Conservation (phyloP, 768 basidiomycete species). For the Boletus vermiculosoides region DNA sequence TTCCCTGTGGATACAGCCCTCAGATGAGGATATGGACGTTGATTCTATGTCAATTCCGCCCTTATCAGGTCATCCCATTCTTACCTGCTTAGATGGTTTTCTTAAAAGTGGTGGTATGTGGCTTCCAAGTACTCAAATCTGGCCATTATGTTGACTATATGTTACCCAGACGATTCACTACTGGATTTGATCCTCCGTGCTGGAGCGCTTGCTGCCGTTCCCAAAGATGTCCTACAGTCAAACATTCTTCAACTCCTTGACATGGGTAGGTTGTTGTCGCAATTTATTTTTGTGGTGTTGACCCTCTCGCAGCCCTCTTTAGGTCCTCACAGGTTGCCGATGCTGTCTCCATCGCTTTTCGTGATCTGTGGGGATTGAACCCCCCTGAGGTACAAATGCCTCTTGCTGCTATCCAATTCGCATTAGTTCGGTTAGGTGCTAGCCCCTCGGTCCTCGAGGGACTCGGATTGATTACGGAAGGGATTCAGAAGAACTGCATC, state of each 20-base stretch:
- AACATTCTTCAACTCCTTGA: constrained; percentile 42
- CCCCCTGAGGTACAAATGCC: constrained; percentile 28
- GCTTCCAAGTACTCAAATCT: not conserved
- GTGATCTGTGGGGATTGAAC: constrained; percentile 32
- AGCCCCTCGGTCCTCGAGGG: constrained; percentile 34
- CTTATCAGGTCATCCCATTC: constrained; percentile 26
- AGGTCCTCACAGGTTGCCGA: constrained; percentile 28
- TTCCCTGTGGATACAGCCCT: constrained; percentile 32
- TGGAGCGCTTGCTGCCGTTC: constrained; percentile 39
- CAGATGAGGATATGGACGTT: constrained; percentile 22
- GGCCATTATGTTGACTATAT: not conserved
- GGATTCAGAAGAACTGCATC: constrained; percentile 11
- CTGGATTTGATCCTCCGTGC: constrained; percentile 41
- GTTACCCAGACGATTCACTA: constrained; percentile 38
- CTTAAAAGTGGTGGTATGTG: constrained; percentile 37
- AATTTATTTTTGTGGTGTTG: not conserved
- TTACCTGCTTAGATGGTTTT: constrained; percentile 33
- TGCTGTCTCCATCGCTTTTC: constrained; percentile 36
- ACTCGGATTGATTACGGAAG: constrained; percentile 31
- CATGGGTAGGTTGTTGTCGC: constrained; percentile 35
- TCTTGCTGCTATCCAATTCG: constrained; percentile 35
- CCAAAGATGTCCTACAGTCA: constrained; percentile 27
- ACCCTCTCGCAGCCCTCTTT: constrained; percentile 17
- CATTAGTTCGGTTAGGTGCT: constrained; percentile 48
- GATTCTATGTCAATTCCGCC: constrained; percentile 9